Base-by-base conservation (phyloP, 2,329 filamentous ascomycete species). In the Teratosphaeria viscida region DNA sequence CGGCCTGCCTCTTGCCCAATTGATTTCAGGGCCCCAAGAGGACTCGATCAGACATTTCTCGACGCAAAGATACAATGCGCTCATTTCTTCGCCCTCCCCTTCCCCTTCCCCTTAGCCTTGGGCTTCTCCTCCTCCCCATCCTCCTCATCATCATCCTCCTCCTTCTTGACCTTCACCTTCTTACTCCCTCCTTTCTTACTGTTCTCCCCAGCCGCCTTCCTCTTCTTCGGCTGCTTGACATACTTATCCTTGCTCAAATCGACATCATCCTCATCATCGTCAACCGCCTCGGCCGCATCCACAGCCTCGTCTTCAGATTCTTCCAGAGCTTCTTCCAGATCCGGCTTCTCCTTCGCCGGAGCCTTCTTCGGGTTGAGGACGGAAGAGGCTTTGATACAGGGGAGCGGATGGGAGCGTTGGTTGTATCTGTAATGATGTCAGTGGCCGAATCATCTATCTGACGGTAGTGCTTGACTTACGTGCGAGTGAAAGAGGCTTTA, bases 241-340 rank as follows among this genome's bases (percentile, higher is more conserved):
- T 95, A 96, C 74, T 96, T 97, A 75, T 99, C 94, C 71, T 92
- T 95, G 70, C 88, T 90, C 57, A 97, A 73, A 71, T 95, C 90
- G n/a, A 85, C 77, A 57, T 91, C 88, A 12, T 90, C 87, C 3
- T 89, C 88, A 0, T 86, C 86, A 1, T 81, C 84, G 49, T 86
- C 86, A 0, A 81, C 84, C 52, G 85, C 89, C 16, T 85, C 77
- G 56, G 90, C 75, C 55, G 72, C 70, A 27, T 74, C 76, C 5
- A 74, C 58, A 26, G 62, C 85, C n/a, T 81, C 86, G 23, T 86
- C 88, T 52, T 84, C 92, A 5, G 90, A 91, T 66, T 95, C 92
- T 55, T 97, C 92, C 58, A 99, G 87, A 1, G 92, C 94, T 75
- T 99, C 94, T 75, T 99, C 94, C 35, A 99, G 81, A 76, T 99